Base-by-base conservation (phyloP, 345 rosid genomes). In the Psidium friedrichsthalianum region DNA sequence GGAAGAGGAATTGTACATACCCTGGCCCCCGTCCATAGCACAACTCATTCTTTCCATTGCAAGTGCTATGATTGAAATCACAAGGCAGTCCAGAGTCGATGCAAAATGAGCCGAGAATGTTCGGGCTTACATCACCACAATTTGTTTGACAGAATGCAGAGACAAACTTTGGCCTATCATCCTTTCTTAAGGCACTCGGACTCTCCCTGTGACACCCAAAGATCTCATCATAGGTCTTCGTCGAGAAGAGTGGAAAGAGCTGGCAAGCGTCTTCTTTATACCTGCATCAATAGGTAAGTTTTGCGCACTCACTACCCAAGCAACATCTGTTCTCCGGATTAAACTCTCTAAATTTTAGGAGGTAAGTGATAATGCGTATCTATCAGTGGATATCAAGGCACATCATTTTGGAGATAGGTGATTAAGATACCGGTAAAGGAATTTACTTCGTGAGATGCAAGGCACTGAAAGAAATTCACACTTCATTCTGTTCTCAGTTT, bases 11-110 rank as follows among this genome's bases (percentile, higher is more conserved):
- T 69, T 8, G 13, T 32, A 69, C 78, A 82, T 95, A 97, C 99
- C 99, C 99, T 82, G 99, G 99, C 89, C 99, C 99, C 90, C 93
- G 96, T 87, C 98, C 97, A 86, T 96, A 95, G 92, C 99, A 97
- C 85, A 92, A 82, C 88, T 97, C 98, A 84, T 96, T 97, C 92
- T 94, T 96, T 80, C 99, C 98, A 87, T 96, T 92, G 83, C 99
- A 96, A 74, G 99, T 97, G 88, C 99, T 96, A 88, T 96, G 99
- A 88, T 97, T 95, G 92, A 97, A 97, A 83, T 97, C 99, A 95
- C 99, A 97, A 87, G 98, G 96, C 85, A 94, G 92, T 40, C 96
- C 99, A 86, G 95, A 91, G 93, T 97, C 99, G 16, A 85, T 87
- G 87, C 99, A 97, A 90, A 96, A 97, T 85, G 98, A 94, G 87